A percentile compares a stretch with the other conserved stretches of the same genome.
These are phyloP conservation scores for Spizellomyces punctatus DNA, from an alignment of 192 early-diverging fungal species.

Conservation along the genomic window DNA sequence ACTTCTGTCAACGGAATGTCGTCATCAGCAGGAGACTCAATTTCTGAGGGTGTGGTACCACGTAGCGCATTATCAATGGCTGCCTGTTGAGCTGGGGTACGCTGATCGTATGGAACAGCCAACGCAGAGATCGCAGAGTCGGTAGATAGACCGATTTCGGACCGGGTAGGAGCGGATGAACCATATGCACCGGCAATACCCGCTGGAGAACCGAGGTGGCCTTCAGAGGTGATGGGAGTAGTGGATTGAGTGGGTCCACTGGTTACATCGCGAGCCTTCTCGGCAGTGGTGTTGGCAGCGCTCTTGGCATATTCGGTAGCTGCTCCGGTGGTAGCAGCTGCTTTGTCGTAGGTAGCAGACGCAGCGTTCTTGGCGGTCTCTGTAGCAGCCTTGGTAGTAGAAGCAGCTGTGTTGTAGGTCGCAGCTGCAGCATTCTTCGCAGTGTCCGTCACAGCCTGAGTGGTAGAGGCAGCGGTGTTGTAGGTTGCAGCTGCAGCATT, in stretches of 20 bases:
- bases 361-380: not conserved
- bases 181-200: constrained; percentile 29
- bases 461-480: not conserved
- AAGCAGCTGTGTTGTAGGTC: not conserved
- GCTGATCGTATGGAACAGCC: constrained; percentile 17
- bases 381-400: constrained; percentile 1
- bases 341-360: not conserved
- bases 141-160: not conserved
- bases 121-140: constrained; percentile 27
- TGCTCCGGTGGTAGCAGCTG: not conserved
- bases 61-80: constrained; percentile 20
- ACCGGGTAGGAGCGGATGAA: not conserved
- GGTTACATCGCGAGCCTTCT: not conserved
- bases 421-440: constrained; percentile 16
- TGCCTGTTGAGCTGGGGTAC: constrained; percentile 24
- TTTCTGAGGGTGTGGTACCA: not conserved
- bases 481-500: constrained; percentile 5
- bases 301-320: not conserved
- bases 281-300: not conserved
- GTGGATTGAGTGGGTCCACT: too few relatives aligned
- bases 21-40: not conserved
- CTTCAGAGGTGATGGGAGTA: constrained; percentile 6
- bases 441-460: not conserved
- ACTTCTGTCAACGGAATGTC: too few relatives aligned
- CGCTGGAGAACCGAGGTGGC: constrained; percentile 18